phyloP scores from a whole-genome alignment of 2,329 filamentous ascomycete genomes.

The Macrophomina phaseolina region DNA sequence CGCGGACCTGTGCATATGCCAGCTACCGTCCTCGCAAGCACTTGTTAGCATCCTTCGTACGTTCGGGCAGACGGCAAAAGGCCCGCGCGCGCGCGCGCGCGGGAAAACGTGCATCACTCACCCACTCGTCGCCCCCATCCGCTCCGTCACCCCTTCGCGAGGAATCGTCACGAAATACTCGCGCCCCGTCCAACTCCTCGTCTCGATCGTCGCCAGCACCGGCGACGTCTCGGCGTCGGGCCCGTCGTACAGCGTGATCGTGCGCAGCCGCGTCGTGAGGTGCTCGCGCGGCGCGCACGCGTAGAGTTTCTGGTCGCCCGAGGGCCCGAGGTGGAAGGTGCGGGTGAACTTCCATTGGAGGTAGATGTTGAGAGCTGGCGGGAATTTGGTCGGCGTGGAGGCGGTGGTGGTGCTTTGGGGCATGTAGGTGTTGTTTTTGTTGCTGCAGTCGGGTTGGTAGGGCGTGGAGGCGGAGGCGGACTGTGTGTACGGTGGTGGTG shows the following conservation, averaged over 20 bases:
- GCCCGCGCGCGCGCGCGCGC: no score
- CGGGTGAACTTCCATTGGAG: not conserved
- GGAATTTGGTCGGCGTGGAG: not conserved
- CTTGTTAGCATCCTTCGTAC: no score
- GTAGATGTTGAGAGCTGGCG: conserved; percentile 4
- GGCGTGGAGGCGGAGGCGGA: not conserved
- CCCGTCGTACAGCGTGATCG: conserved; percentile 3
- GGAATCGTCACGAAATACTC: no score
- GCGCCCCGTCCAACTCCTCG: no score
- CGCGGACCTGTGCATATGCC: not conserved
- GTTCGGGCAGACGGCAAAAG: no score
- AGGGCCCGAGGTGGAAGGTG: conserved; percentile 13
- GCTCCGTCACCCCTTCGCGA: no score
- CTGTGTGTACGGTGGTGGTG: not conserved
- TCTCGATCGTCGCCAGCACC: not conserved
- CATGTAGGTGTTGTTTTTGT: no score
- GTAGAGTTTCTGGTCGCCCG: not conserved
- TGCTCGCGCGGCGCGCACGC: not conserved
- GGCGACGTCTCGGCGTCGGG: not conserved
- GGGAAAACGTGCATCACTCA: no score
- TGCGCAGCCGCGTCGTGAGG: not conserved
- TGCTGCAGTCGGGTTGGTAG: no score
- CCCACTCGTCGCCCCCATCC: no score
- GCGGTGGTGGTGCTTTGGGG: no score
- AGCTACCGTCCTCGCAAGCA: no score